Base-by-base conservation (phyloP, 2,329 filamentous ascomycete genomes). In the Herpomyces periplanetae region DNA sequence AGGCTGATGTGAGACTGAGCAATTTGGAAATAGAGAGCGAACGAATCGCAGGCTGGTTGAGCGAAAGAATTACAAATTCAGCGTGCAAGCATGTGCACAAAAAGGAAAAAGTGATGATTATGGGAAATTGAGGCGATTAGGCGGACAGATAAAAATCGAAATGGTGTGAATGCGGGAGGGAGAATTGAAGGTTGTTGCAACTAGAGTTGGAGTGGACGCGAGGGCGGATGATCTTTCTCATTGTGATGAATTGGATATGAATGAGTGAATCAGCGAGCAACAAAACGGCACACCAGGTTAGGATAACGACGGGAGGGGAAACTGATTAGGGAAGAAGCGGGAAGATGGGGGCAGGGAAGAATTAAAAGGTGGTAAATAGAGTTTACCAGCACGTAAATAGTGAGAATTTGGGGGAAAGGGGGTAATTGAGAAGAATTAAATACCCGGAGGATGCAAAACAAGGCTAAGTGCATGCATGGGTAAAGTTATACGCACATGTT, bases 201-300 rank as follows among this genome's bases (percentile, higher is more conserved):
- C n/a, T 23, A 28, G 7, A 34, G 31, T 10, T 27, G 28, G 13
- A 26, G 31, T 19, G 22, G 27, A 30, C 26, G 26, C 8, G 15
- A 24, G 21, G 10, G 21, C 13, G 5, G 23, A 18, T 10, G 27
- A 24, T 8, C 29, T 27, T 12, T 34, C 26, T 6, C 34, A 37
- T 13, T 39, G 39, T 15, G 41, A 43, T 4, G 33, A 60, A 26
- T 58, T 65, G 49, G 35, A 65, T 17, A 43, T 41, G 22, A 49
- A 66, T 20, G 49, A 61, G 23, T n/a, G n/a, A n/a, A n/a, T n/a
- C n/a, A n/a, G n/a, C n/a, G n/a, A n/a, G n/a, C n/a, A n/a, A n/a
- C n/a, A n/a, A n/a, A n/a, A n/a, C n/a, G n/a, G n/a, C n/a, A n/a
- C n/a, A n/a, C n/a, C n/a, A n/a, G n/a, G n/a, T n/a, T n/a, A 60